Conservation (phyloP, 2,329 filamentous ascomycete species). For the Raffaelea arxii region DNA sequence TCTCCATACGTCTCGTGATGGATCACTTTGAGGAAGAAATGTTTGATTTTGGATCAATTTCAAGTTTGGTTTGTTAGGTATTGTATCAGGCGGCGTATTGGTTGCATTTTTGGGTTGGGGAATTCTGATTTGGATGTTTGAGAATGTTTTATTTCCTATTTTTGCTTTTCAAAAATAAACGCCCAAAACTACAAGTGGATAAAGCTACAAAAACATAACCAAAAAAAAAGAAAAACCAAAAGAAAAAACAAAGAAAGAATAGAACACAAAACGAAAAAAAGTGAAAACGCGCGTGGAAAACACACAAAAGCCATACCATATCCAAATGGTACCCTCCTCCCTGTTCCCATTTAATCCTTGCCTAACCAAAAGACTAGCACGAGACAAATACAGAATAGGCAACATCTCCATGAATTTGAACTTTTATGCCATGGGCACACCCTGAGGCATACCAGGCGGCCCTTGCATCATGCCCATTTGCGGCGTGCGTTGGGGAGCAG, state of each 20-base stretch:
- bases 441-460: conserved; percentile 11
- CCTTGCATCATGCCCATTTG: conserved; percentile 19
- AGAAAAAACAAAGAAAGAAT: background rate
- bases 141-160: no score
- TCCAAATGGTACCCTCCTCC: background rate
- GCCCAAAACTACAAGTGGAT: background rate
- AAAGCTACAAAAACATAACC: background rate
- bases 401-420: background rate
- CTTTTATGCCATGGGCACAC: conserved; percentile 9
- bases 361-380: background rate
- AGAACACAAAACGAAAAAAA: background rate
- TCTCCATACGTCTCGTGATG: no score
- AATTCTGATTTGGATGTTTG: no score
- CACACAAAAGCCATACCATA: no score
- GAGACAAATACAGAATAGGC: background rate
- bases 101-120: no score
- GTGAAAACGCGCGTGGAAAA: conserved; percentile 2
- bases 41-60: no score
- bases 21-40: no score
- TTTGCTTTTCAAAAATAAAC: no score
- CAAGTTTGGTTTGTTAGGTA: no score
- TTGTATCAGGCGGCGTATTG: no score
- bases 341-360: background rate
- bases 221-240: background rate
- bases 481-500: conserved; percentile 18